Base-by-base conservation (phyloP, 2,329 filamentous ascomycete species). In the Botrytis hyacinthi region DNA sequence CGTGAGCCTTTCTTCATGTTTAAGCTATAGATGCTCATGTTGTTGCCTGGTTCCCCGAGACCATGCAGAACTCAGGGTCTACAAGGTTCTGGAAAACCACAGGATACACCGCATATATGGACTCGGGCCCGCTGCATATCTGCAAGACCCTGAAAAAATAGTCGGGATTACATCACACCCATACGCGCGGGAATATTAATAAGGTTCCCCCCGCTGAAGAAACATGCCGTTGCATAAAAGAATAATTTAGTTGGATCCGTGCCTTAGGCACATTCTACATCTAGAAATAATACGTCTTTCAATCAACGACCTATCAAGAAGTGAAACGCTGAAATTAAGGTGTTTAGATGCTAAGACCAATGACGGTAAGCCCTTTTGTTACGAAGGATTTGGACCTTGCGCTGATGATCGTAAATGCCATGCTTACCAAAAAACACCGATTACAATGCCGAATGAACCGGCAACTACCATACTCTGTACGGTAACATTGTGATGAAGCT, bases 101-200 rank as follows among this genome's bases (percentile, higher is more conserved):
- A n/a, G 16, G 7, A n/a, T 26, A 29, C 18, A 40, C 46, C 44
- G 9, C 46, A 67, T 40, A 8, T 67, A 54, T 40, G 65, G 65
- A 67, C 65, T 67, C 65, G 65, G 65, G 65, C 65, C 65, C 65
- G 65, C 46, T 67, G 32, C 65, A 67, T 54, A 67, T 67, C 46
- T 67, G 44, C 46, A 54, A 54, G 46, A 54, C 65, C 65, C 65
- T 54, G 35, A 67, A 29, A 18, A 67, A 51, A 22, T 16, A 32
- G 46, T 35, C 65, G 32, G 65, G 46, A 54, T 67, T 54, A 40
- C 65, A 67, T 54, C 65, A 67, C 65, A 9, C 22, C 65, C 65
- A 54, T 54, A 40, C 32, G 46, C 29, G 35, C 65, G 46, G 65
- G 14, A 54, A 40, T 40, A 18, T 40, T 40, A 29, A 67, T 54